Evolutionary conservation across 1,284 basidiomycete species (phyloP).

Genomic region (Lignosus rhinocerotis): DNA sequence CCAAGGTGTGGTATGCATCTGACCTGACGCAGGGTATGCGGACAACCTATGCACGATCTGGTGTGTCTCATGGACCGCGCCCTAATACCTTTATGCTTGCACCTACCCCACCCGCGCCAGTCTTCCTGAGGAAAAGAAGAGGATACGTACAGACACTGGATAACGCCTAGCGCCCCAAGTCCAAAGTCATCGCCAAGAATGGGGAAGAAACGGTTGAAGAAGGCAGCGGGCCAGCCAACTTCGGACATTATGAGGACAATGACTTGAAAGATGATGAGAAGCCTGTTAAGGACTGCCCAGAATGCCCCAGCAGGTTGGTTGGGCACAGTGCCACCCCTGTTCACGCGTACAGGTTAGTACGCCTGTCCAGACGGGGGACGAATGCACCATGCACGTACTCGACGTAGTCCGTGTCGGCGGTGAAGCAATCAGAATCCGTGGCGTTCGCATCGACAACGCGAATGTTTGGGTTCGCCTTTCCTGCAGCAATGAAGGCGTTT

Average conservation of each 20-base stretch:
- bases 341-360: slow-evolving; percentile 1
- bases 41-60: background rate
- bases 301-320: slow-evolving; percentile 87
- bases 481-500: slow-evolving; percentile 51
- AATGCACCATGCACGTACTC: slow-evolving; percentile 46
- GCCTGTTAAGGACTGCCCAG: slow-evolving; percentile 83
- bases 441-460: slow-evolving; percentile 2
- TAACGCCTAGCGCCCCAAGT: slow-evolving; percentile 81
- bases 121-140: background rate
- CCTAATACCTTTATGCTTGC: background rate
- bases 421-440: slow-evolving; percentile 31
- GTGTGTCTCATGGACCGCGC: background rate
- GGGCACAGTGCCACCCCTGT: slow-evolving; percentile 79
- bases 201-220: slow-evolving; percentile 84
- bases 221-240: slow-evolving; percentile 70
- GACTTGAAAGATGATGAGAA: slow-evolving; percentile 83
- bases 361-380: background rate
- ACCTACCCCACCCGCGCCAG: background rate
- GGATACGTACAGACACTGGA: slow-evolving; percentile 60
- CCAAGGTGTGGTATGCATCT: background rate
- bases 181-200: slow-evolving; percentile 81
- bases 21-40: background rate
- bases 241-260: slow-evolving; percentile 81
- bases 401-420: slow-evolving; percentile 75
- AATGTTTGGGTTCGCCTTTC: slow-evolving; percentile 9